Percentiles rank a stretch among this genome's conserved stretches.
These are phyloP conservation scores for Penicillium coffeae DNA, from an alignment of 495 filamentous ascomycete genomes.

Conservation along the genomic window DNA sequence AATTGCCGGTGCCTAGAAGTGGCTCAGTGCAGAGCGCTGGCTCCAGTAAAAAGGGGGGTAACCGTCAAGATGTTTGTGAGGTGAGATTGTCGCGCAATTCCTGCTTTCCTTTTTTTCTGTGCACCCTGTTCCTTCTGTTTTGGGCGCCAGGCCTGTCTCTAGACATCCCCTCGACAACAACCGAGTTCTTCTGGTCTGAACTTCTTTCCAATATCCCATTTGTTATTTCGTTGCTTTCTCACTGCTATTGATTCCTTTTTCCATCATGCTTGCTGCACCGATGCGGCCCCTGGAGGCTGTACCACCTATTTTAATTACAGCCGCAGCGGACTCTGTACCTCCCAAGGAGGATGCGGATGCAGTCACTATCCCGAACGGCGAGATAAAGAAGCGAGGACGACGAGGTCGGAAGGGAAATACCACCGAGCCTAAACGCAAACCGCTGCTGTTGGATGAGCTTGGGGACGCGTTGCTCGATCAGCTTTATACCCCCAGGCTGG, in stretches of 20 bases:
- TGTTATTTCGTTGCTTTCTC: no score
- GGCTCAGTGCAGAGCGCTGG: no score
- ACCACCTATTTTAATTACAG: not conserved
- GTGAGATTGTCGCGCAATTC: not conserved
- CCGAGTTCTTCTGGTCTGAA: not conserved
- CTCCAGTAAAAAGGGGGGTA: no score
- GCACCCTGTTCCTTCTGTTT: not conserved
- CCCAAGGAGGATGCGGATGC: no score
- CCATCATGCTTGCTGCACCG: not conserved
- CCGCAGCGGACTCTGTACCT: not conserved
- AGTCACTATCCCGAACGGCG: not conserved
- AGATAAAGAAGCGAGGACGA: constrained; percentile 16
- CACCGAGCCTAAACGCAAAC: constrained; percentile 10
- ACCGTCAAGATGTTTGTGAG: no score
- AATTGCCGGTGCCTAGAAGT: no score
- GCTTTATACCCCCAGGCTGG: constrained; percentile 8
- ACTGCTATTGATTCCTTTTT: not conserved
- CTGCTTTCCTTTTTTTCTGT: not conserved
- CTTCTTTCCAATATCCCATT: not conserved
- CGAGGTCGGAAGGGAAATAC: constrained; percentile 10
- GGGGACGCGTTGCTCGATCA: constrained; percentile 20
- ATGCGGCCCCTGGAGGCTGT: not conserved
- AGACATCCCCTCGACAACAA: no score
- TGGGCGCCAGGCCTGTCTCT: no score
- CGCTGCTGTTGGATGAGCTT: constrained; percentile 19